Base-by-base conservation (phyloP, 2,329 filamentous ascomycete genomes). In the Sclerotiophoma versabilis region DNA sequence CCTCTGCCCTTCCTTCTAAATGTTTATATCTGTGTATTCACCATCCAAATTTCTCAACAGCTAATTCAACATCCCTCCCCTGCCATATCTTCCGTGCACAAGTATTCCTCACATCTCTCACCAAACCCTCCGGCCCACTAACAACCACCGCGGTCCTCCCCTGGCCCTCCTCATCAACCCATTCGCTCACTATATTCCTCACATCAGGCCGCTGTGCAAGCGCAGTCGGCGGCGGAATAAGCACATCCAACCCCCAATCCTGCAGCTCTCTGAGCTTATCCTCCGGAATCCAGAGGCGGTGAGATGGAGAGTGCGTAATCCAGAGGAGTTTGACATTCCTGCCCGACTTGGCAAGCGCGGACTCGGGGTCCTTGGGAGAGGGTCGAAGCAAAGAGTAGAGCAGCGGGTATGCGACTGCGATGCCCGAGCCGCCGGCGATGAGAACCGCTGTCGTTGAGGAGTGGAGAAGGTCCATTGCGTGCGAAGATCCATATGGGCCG, bases 31-130 rank as follows among this genome's bases (percentile, higher is more conserved):
- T 7, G 15, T 5, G 30, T n/a, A 7, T 17, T 44, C 43, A 56
- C 86, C 86, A 89, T 1, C 85, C 86, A 77, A 88, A 88, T 65
- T 89, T 89, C 81, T 89, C 87, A 22, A 88, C 81, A 23, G 79
- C 75, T 42, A 88, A 76, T 48, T 78, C 70, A 3, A 88, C 74
- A 63, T 82, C 67, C 41, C 68, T 69, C 0, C 85, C 86, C 7
- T 75, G 59, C 46, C 74, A 69, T 9, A 84, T 75, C 53, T 84
- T 71, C 5, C 65, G 64, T 1, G 84, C 81, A 66, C 82, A 86
- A 2, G 76, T 73, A 69, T 88, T 89, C 61, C 85, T 78, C n/a
- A 85, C 83, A 47, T 77, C 76, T 26, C 85, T 74, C 42, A 87
- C 86, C 69, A 89, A 74, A 1, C 80, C 80, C 65, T 89, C 84